phyloP scores from a whole-genome alignment of 768 basidiomycete genomes.

The Boletus speciosus region DNA sequence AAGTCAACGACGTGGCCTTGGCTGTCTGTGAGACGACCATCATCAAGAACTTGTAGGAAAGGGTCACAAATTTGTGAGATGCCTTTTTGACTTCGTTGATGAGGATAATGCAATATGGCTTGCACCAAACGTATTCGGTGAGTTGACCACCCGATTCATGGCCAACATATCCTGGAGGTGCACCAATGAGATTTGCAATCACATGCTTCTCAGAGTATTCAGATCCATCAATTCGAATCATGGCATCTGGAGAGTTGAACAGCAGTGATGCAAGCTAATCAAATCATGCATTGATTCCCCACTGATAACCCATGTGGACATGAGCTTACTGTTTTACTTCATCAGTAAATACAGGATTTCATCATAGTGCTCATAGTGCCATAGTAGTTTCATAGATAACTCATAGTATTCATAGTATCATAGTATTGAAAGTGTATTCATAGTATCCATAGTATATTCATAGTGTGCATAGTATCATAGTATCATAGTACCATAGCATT shows the following conservation, averaged over 20 bases:
- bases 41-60: conserved; percentile 85
- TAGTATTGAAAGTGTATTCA: too few species aligned
- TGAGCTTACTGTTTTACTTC: conserved; percentile 71
- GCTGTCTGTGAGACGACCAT: conserved; percentile 88
- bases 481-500: too few species aligned
- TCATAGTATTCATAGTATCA: too few species aligned
- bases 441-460: too few species aligned
- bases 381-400: too few species aligned
- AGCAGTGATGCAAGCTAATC: conserved; percentile 77
- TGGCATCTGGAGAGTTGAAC: conserved; percentile 87
- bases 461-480: too few species aligned
- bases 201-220: conserved; percentile 89
- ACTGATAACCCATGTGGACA: not conserved
- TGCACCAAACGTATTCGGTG: conserved; percentile 89
- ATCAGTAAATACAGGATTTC: too few species aligned
- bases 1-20: conserved; percentile 89
- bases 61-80: conserved; percentile 66
- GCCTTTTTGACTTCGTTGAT: conserved; percentile 94
- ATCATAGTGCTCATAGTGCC: too few species aligned
- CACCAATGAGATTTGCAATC: conserved; percentile 64
- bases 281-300: not conserved
- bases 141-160: conserved; percentile 88
- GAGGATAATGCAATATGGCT: conserved; percentile 83
- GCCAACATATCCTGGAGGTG: conserved; percentile 87
- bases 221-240: conserved; percentile 90